phyloP scores from a whole-genome alignment of 1,284 basidiomycete species.

The Exobasidium rhododendri region DNA sequence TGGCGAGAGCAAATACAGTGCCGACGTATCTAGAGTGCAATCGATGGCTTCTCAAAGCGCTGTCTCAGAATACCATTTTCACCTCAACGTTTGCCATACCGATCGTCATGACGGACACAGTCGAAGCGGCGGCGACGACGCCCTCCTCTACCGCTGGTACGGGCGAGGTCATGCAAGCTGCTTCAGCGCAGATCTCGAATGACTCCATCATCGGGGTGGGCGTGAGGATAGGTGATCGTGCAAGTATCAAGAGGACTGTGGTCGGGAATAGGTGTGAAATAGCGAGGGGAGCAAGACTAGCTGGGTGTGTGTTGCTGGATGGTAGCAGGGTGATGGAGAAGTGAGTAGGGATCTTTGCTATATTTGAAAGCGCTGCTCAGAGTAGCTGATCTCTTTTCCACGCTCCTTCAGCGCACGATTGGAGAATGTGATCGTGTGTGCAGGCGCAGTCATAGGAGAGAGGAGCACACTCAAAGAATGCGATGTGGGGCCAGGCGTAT shows the following conservation, averaged over 20 bases:
- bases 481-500: constrained; percentile 82
- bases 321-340: constrained; percentile 83
- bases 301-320: constrained; percentile 82
- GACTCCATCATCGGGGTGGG: constrained; percentile 80
- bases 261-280: constrained; percentile 85
- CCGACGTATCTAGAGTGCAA: constrained; percentile 79
- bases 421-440: constrained; percentile 82
- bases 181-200: constrained; percentile 72
- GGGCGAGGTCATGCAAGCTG: constrained; percentile 15
- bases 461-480: constrained; percentile 77
- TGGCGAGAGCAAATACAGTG: constrained; percentile 78
- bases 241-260: constrained; percentile 80
- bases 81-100: constrained; percentile 6
- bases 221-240: constrained; percentile 76
- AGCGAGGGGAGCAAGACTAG: constrained; percentile 78
- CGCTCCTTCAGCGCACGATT: constrained; percentile 64
- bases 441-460: constrained; percentile 73
- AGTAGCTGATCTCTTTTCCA: constrained; percentile 9
- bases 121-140: constrained; percentile 10
- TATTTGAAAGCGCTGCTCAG: constrained; percentile 2
- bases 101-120: constrained; percentile 16
- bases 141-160: background rate
- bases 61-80: background rate
- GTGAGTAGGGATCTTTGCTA: constrained; percentile 59
- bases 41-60: constrained; percentile 57